Base-by-base conservation (phyloP, 2,329 filamentous ascomycete genomes). In the Exophiala alcalophila region DNA sequence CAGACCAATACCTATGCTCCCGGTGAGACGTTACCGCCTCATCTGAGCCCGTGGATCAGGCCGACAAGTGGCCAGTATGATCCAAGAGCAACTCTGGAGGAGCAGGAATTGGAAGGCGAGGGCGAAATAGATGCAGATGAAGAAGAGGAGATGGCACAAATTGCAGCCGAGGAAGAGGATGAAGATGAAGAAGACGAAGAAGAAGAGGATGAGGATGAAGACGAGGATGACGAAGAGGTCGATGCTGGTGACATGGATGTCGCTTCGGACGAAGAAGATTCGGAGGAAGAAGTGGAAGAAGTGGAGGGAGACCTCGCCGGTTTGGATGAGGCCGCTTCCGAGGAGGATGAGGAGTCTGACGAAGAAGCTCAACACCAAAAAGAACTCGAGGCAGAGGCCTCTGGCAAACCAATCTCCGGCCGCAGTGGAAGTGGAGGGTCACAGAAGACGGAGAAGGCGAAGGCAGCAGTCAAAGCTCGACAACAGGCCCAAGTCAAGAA, bases 1-100 rank as follows among this genome's bases (percentile, higher is more conserved):
- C 78, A 85, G 53, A 80, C 90, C 21, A 88, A 96, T 61, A 68
- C 90, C 24, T 98, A 98, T 60, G 86, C 84, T 0, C 92, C 92
- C 2, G 92, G 92, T 12, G 84, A 90, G 12, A 83, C 87, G 55
- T 74, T 98, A 21, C 92, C 92, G 15, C 92, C 92, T 9, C 92
- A 98, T 74, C 68, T 98, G 57, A 97, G 90, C 65, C 92, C 92
- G 18, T 98, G 94, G 76, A 89, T 97, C 52, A 91, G 90, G 74
- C 76, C 80, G 49, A 84, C 83, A 47, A 84, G 84, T 61, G 90
- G 90, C 44, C 84, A 84, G 57, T 98, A 98, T 63, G 92, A 98
- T 64, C 92, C 92, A 30, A 92, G 86, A 12, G 74, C 86, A 47
- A 80, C 87, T 24, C 73, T 97, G 41, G 88, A 84, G 48, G 88